Base-by-base conservation (phyloP, 768 basidiomycete species). In the Leccinum variicolor region DNA sequence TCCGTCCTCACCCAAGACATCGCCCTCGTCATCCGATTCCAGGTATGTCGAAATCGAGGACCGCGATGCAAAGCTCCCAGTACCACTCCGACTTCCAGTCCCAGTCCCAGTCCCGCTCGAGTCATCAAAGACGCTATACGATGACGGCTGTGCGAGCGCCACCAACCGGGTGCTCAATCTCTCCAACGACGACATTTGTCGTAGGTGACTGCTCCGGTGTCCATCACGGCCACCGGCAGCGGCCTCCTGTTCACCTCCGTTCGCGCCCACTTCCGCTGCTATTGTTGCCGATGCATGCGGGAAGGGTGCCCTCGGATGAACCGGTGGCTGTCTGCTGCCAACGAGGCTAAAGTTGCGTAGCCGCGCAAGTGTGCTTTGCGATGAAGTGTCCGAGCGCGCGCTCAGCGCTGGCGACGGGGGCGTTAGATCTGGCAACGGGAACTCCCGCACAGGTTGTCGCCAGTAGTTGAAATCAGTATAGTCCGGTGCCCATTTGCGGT, bases 381-480 rank as follows among this genome's bases (percentile, higher is more conserved):
- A 82, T 1, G 90, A 91, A 4, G 84, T 84, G 65, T 98, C 96
- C 2, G 95, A 98, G 2, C 92, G 85, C 3, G 96, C 97, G 55
- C 93, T 95, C 34, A 99, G 81, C 0, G 96, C 89, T 0, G 97
- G 97, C 1, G 95, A 98, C 3, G 92, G 92, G 6, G 95, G 95
- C 0, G 83, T 76, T 7, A 92, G 71, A 68, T 92, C 89, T 0
- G 95, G 95, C 3, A 94, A 78, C 4, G 86, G 76, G 57, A 88
- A 87, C 1, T 92, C 89, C 52, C 83, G 84, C 13, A 98, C 76
- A 0, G 92, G 87, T 0, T 82, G 63, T 62, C 93, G 89, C 97
- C 97, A 99, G 69, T 84, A 99, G 68, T 96, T 98, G 80, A 97
- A 94, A 72, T 98, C 96, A 1, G 95, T 97, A 71, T 83, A 99